Evolutionary conservation across 2,329 filamentous ascomycete genomes (phyloP).

Genomic region (Fusarium pininemorale): DNA sequence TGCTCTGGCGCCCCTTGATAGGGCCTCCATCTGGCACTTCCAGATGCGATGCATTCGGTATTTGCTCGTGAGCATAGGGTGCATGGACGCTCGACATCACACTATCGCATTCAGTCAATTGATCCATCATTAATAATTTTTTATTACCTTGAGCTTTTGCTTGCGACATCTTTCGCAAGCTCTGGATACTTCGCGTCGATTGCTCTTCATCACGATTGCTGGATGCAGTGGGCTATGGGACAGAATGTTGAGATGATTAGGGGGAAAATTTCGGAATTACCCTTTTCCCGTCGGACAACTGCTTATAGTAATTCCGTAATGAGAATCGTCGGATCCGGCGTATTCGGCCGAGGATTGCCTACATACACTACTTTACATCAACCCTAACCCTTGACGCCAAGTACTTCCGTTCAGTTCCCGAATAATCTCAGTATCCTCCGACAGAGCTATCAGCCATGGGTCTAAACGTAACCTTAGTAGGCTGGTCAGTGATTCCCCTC

Average conservation of each 20-base stretch:
- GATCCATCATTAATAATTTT: fast-evolving
- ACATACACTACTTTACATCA: too few species aligned
- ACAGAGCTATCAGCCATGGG: neutral
- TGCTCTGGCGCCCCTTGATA: fast-evolving
- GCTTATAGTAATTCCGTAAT: neutral
- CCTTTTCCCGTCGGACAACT: neutral
- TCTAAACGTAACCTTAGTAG: constrained; percentile 20
- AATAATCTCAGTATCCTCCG: constrained; percentile 2
- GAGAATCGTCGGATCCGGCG: fast-evolving
- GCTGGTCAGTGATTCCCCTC: constrained; percentile 55
- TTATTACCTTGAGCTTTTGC: constrained; percentile 2
- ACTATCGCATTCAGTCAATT: neutral
- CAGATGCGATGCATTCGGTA: fast-evolving
- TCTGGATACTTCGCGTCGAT: neutral
- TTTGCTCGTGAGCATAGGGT: neutral
- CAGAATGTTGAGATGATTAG: neutral
- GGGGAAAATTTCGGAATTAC: neutral
- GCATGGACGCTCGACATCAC: neutral
- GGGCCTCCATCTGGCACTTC: neutral
- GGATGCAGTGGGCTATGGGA: fast-evolving
- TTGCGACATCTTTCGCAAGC: constrained; percentile 17
- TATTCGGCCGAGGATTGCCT: neutral
- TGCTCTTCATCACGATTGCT: neutral
- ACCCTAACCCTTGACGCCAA: too few species aligned
- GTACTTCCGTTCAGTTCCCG: fast-evolving